These are phyloP conservation scores for Apiospora arundinis DNA, from an alignment of 2,329 filamentous ascomycete genomes.

Conservation along the genomic window DNA sequence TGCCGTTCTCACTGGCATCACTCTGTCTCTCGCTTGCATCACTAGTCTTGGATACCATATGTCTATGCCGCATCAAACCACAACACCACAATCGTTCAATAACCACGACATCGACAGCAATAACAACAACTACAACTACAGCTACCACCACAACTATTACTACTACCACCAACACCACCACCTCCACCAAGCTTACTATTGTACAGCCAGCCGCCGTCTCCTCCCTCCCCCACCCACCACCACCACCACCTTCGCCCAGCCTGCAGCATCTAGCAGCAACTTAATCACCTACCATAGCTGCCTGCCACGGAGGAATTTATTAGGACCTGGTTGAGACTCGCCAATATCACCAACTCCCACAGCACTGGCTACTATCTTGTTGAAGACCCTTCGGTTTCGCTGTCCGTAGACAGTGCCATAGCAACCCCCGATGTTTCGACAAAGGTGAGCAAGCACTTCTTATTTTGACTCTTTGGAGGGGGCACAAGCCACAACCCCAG, in stretches of 20 bases:
- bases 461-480: conserved; percentile 7
- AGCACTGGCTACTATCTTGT: background rate
- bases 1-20: conserved; percentile 10
- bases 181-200: conserved; percentile 10
- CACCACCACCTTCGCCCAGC: background rate
- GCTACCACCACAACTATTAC: background rate
- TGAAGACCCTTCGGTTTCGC: conserved; percentile 14
- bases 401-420: conserved; percentile 20
- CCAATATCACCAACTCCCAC: background rate
- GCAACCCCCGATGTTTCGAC: conserved; percentile 21
- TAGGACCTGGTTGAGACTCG: background rate
- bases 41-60: conserved; percentile 13
- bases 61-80: conserved; percentile 14
- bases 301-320: conserved; percentile 17
- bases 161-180: background rate
- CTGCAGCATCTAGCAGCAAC: background rate
- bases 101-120: background rate
- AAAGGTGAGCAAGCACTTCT: conserved; percentile 17
- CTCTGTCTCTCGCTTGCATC: conserved; percentile 19
- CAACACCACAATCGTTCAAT: conserved; percentile 16
- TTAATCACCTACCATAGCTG: background rate
- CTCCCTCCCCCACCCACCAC: background rate
- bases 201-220: conserved; percentile 14
- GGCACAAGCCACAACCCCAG: conserved; percentile 14
- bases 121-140: background rate